These are phyloP conservation scores for Crassisporium funariophilum DNA, from an alignment of 768 basidiomycete species.

Conservation along the genomic window DNA sequence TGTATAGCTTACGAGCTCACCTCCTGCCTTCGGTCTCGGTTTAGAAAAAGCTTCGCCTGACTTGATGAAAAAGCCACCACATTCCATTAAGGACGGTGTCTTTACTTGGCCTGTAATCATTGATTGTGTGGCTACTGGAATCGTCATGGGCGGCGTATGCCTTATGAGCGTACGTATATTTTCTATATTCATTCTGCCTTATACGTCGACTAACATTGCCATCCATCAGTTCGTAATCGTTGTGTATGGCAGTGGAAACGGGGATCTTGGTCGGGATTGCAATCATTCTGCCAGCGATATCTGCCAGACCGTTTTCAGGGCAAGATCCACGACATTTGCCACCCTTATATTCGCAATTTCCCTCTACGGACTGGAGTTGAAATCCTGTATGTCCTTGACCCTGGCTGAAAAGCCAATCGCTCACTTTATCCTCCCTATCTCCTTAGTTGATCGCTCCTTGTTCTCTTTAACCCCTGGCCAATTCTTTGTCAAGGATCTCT, in stretches of 20 bases:
- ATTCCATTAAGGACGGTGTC: slow-evolving; percentile 36
- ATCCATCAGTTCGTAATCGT: slow-evolving; percentile 36
- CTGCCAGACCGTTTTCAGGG: slow-evolving; percentile 36
- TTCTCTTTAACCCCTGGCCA: slow-evolving; percentile 37
- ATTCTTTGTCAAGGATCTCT: slow-evolving; percentile 36
- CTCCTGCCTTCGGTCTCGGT: slow-evolving; percentile 59
- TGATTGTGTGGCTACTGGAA: slow-evolving; percentile 38
- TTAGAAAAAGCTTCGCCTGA: slow-evolving; percentile 50
- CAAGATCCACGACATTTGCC: slow-evolving; percentile 39
- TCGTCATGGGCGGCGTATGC: slow-evolving; percentile 37
- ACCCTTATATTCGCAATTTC: slow-evolving; percentile 40
- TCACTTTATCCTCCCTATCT: neutral
- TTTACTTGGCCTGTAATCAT: slow-evolving; percentile 41
- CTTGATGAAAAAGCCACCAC: slow-evolving; percentile 51
- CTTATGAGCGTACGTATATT: slow-evolving; percentile 31
- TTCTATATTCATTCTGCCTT: neutral
- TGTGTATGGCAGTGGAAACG: slow-evolving; percentile 34
- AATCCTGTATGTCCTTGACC: slow-evolving; percentile 33
- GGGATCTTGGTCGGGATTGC: slow-evolving; percentile 33
- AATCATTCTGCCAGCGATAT: slow-evolving; percentile 28
- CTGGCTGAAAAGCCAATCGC: neutral
- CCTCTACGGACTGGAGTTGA: slow-evolving; percentile 37
- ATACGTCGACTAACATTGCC: neutral
- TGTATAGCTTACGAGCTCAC: slow-evolving; percentile 41
- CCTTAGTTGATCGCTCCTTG: slow-evolving; percentile 38